A percentile compares a stretch with the other conserved stretches of the same genome.
phyloP scores from a whole-genome alignment of 2,329 filamentous ascomycete species.

The Davidsoniella virescens region DNA sequence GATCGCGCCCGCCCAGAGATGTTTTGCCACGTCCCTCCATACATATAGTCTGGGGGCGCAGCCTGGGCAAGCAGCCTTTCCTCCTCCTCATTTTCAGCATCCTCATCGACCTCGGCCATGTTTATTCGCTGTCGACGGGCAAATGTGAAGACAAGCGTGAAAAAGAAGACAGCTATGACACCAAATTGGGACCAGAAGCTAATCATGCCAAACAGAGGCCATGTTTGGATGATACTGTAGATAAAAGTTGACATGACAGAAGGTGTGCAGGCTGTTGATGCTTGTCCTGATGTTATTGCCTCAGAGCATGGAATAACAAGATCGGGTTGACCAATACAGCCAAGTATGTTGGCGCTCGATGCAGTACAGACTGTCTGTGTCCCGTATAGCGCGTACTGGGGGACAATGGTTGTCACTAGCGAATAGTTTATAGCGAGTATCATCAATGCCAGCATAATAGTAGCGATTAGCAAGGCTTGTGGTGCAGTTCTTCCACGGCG shows the following conservation, averaged over 20 bases:
- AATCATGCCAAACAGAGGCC: conserved; percentile 85
- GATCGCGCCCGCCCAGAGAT: conserved; percentile 6
- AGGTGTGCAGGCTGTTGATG: conserved; percentile 72
- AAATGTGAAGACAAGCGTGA: conserved; percentile 64
- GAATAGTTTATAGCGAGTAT: conserved; percentile 86
- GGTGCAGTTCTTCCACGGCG: conserved; percentile 77
- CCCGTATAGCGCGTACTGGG: conserved; percentile 87
- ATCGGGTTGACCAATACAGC: conserved; percentile 56
- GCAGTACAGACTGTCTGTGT: conserved; percentile 87
- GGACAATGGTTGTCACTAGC: conserved; percentile 82
- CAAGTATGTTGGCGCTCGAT: conserved; percentile 45
- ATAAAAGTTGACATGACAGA: conserved; percentile 84
- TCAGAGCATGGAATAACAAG: conserved; percentile 74
- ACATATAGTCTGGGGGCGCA: conserved; percentile 41
- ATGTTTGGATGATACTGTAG: conserved; percentile 82
- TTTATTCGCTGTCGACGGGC: conserved; percentile 68
- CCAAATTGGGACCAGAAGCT: conserved; percentile 93
- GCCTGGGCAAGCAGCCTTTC: conserved; percentile 81
- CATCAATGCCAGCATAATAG: conserved; percentile 78
- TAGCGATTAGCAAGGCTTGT: conserved; percentile 79
- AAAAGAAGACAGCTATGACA: conserved; percentile 68
- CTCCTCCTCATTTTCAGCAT: conserved; percentile 83
- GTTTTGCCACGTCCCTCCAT: conserved; percentile 8
- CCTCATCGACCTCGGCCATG: conserved; percentile 65
- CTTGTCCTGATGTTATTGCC: conserved; percentile 49